Conservation (phyloP, 2,329 filamentous ascomycete genomes). For the Dothideomycetes sp. region DNA sequence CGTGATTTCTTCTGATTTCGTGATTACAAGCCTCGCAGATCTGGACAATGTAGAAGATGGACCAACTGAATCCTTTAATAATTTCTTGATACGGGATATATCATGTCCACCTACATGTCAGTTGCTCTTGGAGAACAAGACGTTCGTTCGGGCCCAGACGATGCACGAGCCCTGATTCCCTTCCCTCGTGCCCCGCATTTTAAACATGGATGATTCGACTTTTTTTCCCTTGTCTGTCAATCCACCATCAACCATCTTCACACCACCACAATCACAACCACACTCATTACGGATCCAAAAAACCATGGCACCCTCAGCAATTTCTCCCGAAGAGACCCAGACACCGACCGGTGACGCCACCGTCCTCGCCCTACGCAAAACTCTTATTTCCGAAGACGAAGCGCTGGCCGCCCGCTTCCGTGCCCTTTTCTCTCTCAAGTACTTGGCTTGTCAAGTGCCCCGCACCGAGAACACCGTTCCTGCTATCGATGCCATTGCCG, state of each 20-base stretch:
- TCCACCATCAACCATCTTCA: too few relatives aligned
- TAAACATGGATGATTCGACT: conserved; percentile 9
- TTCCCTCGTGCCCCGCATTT: conserved; percentile 9
- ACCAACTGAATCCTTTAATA: too few relatives aligned
- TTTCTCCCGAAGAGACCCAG: conserved; percentile 4
- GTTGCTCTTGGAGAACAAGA: too few relatives aligned
- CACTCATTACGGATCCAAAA: not conserved
- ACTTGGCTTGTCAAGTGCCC: conserved; percentile 64
- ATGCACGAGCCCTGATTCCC: too few relatives aligned
- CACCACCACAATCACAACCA: not conserved
- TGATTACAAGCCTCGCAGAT: too few relatives aligned
- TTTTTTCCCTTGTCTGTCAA: too few relatives aligned
- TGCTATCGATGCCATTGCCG: conserved; percentile 73
- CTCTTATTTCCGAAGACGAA: conserved; percentile 69
- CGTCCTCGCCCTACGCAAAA: conserved; percentile 58
- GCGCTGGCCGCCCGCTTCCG: conserved; percentile 86
- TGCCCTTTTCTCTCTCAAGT: conserved; percentile 94
- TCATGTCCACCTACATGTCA: too few relatives aligned
- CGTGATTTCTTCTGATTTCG: too few relatives aligned
- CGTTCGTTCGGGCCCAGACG: too few relatives aligned
- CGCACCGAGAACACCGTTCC: conserved; percentile 50
- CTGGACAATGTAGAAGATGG: too few relatives aligned
- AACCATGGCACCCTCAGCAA: conserved; percentile 19
- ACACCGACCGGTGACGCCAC: conserved; percentile 31
- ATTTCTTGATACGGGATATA: too few relatives aligned